phyloP scores from a whole-genome alignment of 805 yeast species.

The Candida krabiensis region DNA sequence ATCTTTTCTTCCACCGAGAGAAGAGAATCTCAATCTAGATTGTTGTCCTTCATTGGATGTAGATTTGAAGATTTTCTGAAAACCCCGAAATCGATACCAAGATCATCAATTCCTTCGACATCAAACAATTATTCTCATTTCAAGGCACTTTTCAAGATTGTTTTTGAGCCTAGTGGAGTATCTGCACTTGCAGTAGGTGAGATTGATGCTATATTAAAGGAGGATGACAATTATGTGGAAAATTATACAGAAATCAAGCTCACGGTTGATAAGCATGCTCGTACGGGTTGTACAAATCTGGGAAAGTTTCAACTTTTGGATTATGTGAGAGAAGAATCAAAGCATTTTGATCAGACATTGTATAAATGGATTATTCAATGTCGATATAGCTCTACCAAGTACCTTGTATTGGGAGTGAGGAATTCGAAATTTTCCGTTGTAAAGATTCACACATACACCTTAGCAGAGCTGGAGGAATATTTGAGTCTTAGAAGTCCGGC shows the following conservation, averaged over 20 bases:
- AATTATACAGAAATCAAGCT: conserved; percentile 7
- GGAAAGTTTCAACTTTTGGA: background rate
- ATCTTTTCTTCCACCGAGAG: conserved; percentile 8
- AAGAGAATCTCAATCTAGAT: conserved; percentile 2
- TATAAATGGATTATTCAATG: conserved; percentile 12
- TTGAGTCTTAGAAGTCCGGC: background rate
- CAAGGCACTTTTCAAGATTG: conserved; percentile 4
- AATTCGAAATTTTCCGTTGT: background rate
- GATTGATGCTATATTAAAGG: conserved; percentile 6
- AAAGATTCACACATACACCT: conserved; percentile 1
- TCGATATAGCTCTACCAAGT: conserved; percentile 3
- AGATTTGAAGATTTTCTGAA: conserved; percentile 12
- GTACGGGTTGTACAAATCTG: background rate
- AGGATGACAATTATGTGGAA: background rate
- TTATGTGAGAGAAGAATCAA: background rate
- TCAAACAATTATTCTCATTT: conserved; percentile 5
- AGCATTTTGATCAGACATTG: background rate
- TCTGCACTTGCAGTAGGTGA: conserved; percentile 5
- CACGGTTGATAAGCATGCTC: background rate
- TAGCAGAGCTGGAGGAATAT: conserved; percentile 4
- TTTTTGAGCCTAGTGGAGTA: conserved; percentile 1
- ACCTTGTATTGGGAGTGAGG: conserved; percentile 11
- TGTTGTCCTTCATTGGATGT: conserved; percentile 6
- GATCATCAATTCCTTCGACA: background rate
- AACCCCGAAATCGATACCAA: background rate